Percentiles rank a stretch among this genome's conserved stretches.
Evolutionary conservation across 805 yeast species (phyloP).

Genomic region (Naumovozyma castellii): DNA sequence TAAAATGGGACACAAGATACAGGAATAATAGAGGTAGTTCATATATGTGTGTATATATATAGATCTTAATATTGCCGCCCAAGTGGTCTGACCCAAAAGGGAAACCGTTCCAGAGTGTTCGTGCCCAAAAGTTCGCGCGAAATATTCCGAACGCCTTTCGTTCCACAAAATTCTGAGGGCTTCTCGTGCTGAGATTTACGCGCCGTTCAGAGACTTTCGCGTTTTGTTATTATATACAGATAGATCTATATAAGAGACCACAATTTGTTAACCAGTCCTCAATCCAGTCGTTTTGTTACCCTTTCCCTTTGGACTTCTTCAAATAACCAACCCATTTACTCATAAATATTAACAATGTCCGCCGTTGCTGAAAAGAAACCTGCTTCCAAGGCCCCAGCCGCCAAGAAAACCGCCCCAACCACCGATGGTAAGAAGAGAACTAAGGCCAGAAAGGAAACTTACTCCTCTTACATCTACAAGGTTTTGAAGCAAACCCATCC

Average conservation of each 20-base stretch:
- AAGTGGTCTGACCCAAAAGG: too few species aligned
- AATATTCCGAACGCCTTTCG: background rate
- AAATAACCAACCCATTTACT: too few species aligned
- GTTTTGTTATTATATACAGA: background rate
- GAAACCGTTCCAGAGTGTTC: too few species aligned
- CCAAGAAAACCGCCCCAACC: conserved; percentile 82
- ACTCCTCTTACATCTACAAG: conserved; percentile 96
- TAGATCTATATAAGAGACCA: background rate
- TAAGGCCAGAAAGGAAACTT: conserved; percentile 95
- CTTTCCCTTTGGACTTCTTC: too few species aligned
- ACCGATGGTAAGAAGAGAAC: conserved; percentile 82
- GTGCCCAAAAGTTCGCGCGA: background rate
- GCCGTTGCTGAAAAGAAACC: conserved; percentile 54
- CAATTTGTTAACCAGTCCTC: too few species aligned
- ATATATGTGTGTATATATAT: too few species aligned
- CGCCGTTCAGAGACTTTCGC: background rate
- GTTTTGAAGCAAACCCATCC: conserved; percentile 98
- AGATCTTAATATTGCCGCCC: too few species aligned
- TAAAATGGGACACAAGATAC: background rate
- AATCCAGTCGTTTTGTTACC: too few species aligned
- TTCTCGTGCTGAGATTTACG: background rate
- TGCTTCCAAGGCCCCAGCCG: conserved; percentile 43
- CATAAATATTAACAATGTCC: conserved; percentile 37
- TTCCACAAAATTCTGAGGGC: too few species aligned
- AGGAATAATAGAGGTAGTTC: background rate